Evolutionary conservation across 2,329 filamentous ascomycete genomes (phyloP), one percentile per base, ranked within the genome.

Genomic region (Cladophialophora carrionii): DNA sequence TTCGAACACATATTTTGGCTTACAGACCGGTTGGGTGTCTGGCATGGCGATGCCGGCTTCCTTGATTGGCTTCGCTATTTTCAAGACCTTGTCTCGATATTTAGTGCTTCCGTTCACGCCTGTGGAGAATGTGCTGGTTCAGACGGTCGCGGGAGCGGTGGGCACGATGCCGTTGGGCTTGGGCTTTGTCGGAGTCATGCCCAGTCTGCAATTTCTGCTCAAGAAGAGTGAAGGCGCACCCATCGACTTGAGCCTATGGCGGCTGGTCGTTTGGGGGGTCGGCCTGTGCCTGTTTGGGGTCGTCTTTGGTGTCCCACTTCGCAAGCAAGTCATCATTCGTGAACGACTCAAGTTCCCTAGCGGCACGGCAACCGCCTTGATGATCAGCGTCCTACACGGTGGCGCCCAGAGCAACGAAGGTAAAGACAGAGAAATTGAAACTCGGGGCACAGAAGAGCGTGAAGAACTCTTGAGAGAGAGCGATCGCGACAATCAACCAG

Each of bases 1-100:
- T 76, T 96, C 91, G 59, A 99, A 99, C 76, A 97, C 96, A 82
- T 99, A 98, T 78, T 99, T 99, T 76, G 95, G 95, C n/a, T 82
- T 99, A 34, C 95, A 98, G 79, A 96, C 91, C 31, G 88, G 88
- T 70, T 90, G 88, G 88, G 85, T 91, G 43, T 87, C 88, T 73
- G 91, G 91, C 71, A 98, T 99, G 95, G 91, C 92, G 17, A 97
- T 99, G 92, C 95, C 95, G 0, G 91, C 92, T 1, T 95, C 92
- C 24, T 81, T 99, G 65, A 91, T 99, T 74, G 94, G 95, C 1
- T 98, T 97, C 75, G 94, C 92, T 10, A 90, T 96, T 71, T 99
- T 99, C 83, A 92, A 91, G 73, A 84, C 88, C 5, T 78, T 97
- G 1, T 85, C 89, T 0, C 86, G 85, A 52, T 86, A 90, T 68